Conservation (phyloP, 257 asterid species). For the Verbena officinalis region DNA sequence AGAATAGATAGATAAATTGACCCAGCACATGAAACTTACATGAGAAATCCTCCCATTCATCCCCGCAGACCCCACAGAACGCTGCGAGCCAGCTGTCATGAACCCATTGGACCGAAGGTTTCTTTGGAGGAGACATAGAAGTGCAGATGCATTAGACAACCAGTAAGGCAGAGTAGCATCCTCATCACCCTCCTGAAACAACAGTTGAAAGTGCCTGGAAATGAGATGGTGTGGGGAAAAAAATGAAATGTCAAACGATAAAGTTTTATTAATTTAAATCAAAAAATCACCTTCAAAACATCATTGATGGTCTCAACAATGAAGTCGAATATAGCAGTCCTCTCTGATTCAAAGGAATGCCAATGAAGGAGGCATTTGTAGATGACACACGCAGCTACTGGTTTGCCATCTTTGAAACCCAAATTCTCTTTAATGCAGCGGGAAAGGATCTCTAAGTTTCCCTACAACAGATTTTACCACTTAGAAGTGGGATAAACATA, state of each 20-base stretch:
- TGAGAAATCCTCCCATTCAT: slow-evolving; percentile 74
- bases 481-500: slow-evolving; percentile 16
- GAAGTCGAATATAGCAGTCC: slow-evolving; percentile 87
- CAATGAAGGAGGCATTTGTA: slow-evolving; percentile 94
- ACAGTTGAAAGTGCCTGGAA: too few relatives aligned
- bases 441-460: slow-evolving; percentile 70
- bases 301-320: slow-evolving; percentile 80
- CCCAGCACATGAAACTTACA: slow-evolving; percentile 52
- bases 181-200: slow-evolving; percentile 80
- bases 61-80: slow-evolving; percentile 74
- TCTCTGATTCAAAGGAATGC: slow-evolving; percentile 96
- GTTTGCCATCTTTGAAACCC: slow-evolving; percentile 94
- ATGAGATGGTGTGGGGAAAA: slow-evolving; percentile 8
- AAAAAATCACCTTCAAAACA: slow-evolving; percentile 71
- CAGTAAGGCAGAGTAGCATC: slow-evolving; percentile 83
- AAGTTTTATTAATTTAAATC: slow-evolving; percentile 6
- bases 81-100: slow-evolving; percentile 71
- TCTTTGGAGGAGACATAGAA: slow-evolving; percentile 91
- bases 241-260: not conserved
- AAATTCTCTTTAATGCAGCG: slow-evolving; percentile 87
- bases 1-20: too few relatives aligned
- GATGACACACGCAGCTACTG: slow-evolving; percentile 92
- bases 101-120: slow-evolving; percentile 88
- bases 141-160: slow-evolving; percentile 95
- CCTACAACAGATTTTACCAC: too few relatives aligned